phyloP scores from a whole-genome alignment of 1,284 basidiomycete species.

The Mycena sp. region DNA sequence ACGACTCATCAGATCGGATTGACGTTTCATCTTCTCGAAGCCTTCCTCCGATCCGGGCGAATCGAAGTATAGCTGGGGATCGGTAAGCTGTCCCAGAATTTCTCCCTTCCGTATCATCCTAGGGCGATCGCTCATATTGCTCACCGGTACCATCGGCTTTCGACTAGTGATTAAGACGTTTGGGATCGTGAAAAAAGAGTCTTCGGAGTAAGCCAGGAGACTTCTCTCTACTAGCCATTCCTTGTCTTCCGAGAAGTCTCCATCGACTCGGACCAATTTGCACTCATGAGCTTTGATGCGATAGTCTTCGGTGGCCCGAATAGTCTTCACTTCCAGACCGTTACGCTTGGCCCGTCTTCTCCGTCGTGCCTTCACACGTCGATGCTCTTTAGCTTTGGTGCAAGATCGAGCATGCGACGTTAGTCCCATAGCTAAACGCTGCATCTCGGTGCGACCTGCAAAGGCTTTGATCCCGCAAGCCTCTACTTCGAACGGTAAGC shows the following conservation, averaged over 20 bases:
- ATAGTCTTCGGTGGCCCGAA: not conserved
- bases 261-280: not conserved
- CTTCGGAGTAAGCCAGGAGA: not conserved
- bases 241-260: not conserved
- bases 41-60: not conserved
- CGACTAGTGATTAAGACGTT: not conserved
- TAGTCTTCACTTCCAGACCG: not conserved
- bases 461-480: not conserved
- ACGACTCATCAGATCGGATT: no score
- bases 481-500: not conserved
- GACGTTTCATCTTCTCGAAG: not conserved
- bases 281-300: not conserved
- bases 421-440: not conserved
- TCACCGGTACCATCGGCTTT: not conserved
- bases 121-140: not conserved
- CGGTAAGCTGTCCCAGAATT: not conserved
- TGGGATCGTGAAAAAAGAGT: not conserved
- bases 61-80: not conserved
- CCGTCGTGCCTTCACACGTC: not conserved
- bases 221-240: constrained; percentile 7
- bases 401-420: no score
- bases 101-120: not conserved
- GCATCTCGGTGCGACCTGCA: not conserved
- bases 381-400: not conserved
- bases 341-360: not conserved